A percentile compares a stretch with the other conserved stretches of the same genome.
Evolutionary conservation across 768 basidiomycete species (phyloP).

Genomic region (Pleurotus ostreatus): DNA sequence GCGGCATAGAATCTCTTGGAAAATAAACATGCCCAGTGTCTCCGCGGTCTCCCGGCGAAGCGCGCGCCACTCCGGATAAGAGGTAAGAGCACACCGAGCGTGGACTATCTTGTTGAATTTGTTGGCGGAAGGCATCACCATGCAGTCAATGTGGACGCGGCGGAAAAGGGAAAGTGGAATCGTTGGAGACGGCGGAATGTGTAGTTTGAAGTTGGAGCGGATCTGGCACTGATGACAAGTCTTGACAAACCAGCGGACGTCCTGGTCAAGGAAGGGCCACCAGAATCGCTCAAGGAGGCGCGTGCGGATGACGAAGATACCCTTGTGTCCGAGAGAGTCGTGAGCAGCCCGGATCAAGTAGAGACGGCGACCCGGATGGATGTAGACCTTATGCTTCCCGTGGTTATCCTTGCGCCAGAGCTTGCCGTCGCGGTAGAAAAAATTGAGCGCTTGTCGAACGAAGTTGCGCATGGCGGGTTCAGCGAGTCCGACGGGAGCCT

Average conservation of each 20-base stretch:
- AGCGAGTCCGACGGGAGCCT: not conserved
- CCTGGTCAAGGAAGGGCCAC: conserved; percentile 24
- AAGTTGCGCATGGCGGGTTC: not conserved
- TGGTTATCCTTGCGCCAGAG: conserved; percentile 19
- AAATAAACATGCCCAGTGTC: no score
- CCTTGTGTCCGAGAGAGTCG: conserved; percentile 22
- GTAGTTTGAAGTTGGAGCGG: not conserved
- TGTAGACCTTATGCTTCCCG: conserved; percentile 19
- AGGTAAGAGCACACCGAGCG: no score
- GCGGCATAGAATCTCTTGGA: no score
- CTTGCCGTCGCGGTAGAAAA: conserved; percentile 1
- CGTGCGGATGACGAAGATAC: conserved; percentile 17
- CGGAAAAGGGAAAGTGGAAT: conserved; percentile 22
- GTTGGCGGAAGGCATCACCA: conserved; percentile 5
- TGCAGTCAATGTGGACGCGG: not conserved
- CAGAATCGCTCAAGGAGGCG: conserved; percentile 23
- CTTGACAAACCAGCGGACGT: conserved; percentile 20
- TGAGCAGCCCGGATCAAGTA: conserved; percentile 19
- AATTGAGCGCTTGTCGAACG: not conserved
- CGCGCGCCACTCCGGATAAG: no score
- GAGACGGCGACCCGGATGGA: conserved; percentile 12
- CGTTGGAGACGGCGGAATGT: conserved; percentile 15
- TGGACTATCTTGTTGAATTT: no score
- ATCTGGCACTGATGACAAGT: conserved; percentile 28
- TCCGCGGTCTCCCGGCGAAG: no score